These are phyloP conservation scores for Ceratobasidium sp. DNA, from an alignment of 1,284 basidiomycete species.

Conservation along the genomic window DNA sequence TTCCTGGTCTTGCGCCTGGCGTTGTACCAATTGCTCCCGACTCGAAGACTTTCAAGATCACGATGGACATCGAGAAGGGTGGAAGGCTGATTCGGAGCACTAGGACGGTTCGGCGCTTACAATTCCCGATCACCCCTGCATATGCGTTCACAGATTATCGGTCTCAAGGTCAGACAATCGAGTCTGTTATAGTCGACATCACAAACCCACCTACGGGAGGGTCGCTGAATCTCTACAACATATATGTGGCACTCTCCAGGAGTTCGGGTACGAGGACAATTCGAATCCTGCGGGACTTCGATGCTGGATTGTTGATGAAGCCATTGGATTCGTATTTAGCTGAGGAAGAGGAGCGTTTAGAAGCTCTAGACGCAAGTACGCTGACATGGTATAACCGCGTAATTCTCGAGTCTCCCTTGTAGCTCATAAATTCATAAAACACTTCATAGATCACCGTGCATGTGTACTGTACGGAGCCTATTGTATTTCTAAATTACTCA, in stretches of 20 bases:
- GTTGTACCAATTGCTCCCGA: conserved; percentile 45
- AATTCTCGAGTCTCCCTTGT: background rate
- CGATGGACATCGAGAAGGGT: conserved; percentile 3
- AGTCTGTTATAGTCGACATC: conserved; percentile 56
- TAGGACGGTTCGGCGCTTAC: conserved; percentile 22
- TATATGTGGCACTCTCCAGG: conserved; percentile 58
- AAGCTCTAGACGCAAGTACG: no score
- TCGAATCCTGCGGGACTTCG: conserved; percentile 55
- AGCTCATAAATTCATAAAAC: background rate
- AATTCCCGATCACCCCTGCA: conserved; percentile 43
- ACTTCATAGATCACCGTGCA: background rate
- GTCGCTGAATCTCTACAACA: conserved; percentile 54
- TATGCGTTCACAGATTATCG: conserved; percentile 49
- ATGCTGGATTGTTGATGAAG: no score
- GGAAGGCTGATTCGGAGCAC: background rate
- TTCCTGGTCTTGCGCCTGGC: conserved; percentile 14
- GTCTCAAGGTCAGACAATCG: conserved; percentile 58
- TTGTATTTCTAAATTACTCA: background rate
- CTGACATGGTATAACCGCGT: background rate
- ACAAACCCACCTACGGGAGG: conserved; percentile 51
- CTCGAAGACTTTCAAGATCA: conserved; percentile 47
- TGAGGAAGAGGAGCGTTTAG: no score
- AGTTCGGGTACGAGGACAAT: conserved; percentile 54
- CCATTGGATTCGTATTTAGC: no score
- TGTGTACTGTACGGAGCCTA: background rate